Base-by-base conservation (phyloP, 495 filamentous ascomycete genomes). In the Bacidia rubella region DNA sequence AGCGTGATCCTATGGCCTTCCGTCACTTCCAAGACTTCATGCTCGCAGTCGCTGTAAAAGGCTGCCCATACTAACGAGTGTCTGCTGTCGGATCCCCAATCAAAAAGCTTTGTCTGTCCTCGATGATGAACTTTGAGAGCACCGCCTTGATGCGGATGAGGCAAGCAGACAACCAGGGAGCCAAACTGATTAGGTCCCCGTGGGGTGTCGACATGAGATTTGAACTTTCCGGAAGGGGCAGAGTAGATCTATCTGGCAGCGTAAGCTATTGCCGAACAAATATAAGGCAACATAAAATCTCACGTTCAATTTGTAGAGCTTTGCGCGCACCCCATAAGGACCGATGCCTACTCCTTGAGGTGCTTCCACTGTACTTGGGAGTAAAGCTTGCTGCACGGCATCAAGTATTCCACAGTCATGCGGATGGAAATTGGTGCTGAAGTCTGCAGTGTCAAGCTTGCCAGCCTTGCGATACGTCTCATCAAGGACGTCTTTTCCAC, bases 11-110 rank as follows among this genome's bases (percentile, higher is more conserved):
- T 67, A 45, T 81, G 67, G 0, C 76, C 77, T 5, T 59, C 52
- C 0, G 65, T 74, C 40, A 81, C 67, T n/a, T 67, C 63, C 4
- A 70, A 60, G n/a, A 81, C 71, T 61, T 82, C 77, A 59, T 82
- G 78, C 59, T 76, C 71, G 55, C 74, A 79, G 57, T 81, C 76
- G 53, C 70, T 76, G 57, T 78, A 82, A 62, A 82, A 82, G 0
- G 79, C 77, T 0, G 72, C 75, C 77, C 76, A 82, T 25, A 71
- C 57, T 44, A 81, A 68, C 0, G 54, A 11, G 0, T 63, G 40
- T 3, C 20, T 42, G 32, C 59, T 66, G 0, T 47, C 41, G 0
- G 38, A 22, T 20, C 54, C 55, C 74, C 75, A 79, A 59, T 76
- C 69, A 52, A 69, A 74, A 5, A 57, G 52, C n/a, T 67, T 53